These are phyloP conservation scores for Pistacia atlantica DNA, from an alignment of 345 rosid genomes.

Conservation along the genomic window DNA sequence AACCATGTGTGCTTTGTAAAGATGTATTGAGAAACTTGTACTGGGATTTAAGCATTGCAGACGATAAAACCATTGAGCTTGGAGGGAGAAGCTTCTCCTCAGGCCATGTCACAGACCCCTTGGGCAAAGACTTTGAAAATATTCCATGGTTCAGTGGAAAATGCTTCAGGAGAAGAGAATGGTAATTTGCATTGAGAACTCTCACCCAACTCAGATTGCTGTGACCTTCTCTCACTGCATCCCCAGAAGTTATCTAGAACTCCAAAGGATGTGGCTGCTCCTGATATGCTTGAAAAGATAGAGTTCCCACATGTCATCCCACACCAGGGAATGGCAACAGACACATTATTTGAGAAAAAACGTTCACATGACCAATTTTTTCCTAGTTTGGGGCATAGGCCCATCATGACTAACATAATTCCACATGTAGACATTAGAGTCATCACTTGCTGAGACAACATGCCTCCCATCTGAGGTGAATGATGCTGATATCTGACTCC, in stretches of 20 bases:
- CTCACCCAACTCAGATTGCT: conserved; percentile 25
- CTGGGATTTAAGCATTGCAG: conserved; percentile 37
- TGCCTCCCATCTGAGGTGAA: conserved; percentile 45
- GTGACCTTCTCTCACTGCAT: conserved; percentile 10
- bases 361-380: conserved; percentile 33
- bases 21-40: conserved; percentile 35
- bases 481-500: conserved; percentile 41
- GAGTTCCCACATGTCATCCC: conserved; percentile 17
- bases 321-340: conserved; percentile 42
- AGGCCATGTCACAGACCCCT: conserved; percentile 65
- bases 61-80: conserved; percentile 21
- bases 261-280: conserved; percentile 7
- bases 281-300: not conserved
- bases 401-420: conserved; percentile 28
- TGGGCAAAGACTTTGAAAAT: conserved; percentile 30
- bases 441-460: conserved; percentile 47
- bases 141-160: conserved; percentile 20
- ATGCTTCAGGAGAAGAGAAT: conserved; percentile 33
- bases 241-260: not conserved
- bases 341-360: conserved; percentile 40
- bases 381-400: conserved; percentile 27
- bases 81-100: conserved; percentile 44
- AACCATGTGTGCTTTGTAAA: conserved; percentile 26
- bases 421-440: conserved; percentile 48
- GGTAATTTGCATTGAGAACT: conserved; percentile 27